Evolutionary conservation across 768 basidiomycete species (phyloP), one percentile per base, ranked within the genome.

Genomic region (Psilocybe sp.): DNA sequence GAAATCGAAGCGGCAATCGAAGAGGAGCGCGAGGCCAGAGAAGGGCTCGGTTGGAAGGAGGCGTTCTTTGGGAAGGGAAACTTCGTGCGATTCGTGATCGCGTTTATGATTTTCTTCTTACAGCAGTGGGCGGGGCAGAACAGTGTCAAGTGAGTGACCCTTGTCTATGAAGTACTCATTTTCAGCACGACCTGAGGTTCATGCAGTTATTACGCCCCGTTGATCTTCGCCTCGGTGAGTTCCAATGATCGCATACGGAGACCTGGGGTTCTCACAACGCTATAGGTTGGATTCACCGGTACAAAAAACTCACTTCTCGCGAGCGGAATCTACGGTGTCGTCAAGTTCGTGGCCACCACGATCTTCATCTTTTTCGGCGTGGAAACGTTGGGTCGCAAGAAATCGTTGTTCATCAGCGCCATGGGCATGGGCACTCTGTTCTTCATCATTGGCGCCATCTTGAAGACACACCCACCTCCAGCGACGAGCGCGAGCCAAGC

Each of bases 121-220:
- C 91, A 92, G 57, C 89, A 92, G 62, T 91, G 85, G 85, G 77
- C 79, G 42, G 92, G 92, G 1, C 91, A 92, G 63, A 90, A 93
- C 67, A 84, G 85, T 0, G 85, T 92, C 55, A 73, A 71, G 74
- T 78, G 51, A 32, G 72, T 54, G 9, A 28, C n/a, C 6, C 11
- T 37, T n/a, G 31, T 47, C 37, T 9, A 40, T 18, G 10, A 45
- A 15, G 16, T 1, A 19, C 7, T 28, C 3, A 3, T 7, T 28
- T 28, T 4, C 3, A 28, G 23, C 23, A 28, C 23, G 7, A 28
- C 23, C 23, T 28, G 23, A 38, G 1, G 49, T 19, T 16, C 9
- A 23, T 53, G 10, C 37, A 32, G 12, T 10, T 13, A 43, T 55
- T 9, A 40, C 5, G 19, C 6, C 41, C 16, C 47, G 31, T 23